Evolutionary conservation across 345 rosid genomes (phyloP).

Genomic region (Eucalyptus guilfoylei): DNA sequence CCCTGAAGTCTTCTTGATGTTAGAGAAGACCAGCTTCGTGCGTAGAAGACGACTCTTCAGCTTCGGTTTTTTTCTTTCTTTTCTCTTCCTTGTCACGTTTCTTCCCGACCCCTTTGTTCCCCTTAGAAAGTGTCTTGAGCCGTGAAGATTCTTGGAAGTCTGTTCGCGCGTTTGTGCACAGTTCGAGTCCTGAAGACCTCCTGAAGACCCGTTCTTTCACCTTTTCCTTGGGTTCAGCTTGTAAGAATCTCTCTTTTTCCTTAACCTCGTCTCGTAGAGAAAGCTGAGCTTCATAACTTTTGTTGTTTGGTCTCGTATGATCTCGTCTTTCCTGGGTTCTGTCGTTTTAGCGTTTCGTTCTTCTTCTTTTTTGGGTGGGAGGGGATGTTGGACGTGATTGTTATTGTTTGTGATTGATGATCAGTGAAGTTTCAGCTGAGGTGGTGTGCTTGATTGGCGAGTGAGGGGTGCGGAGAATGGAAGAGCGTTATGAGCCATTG

Average conservation of each 20-base stretch:
- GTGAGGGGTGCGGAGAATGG: conserved; percentile 12
- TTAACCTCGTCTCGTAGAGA: not conserved
- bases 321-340: not conserved
- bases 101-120: not conserved
- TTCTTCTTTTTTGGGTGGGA: not conserved
- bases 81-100: not conserved
- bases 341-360: not conserved
- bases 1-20: not conserved
- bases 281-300: not conserved
- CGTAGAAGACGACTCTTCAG: not conserved
- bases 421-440: not conserved
- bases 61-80: not conserved
- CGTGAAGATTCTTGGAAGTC: not conserved
- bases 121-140: not conserved
- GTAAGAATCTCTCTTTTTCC: not conserved
- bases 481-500: conserved; percentile 57
- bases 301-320: not conserved
- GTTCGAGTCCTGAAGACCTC: not conserved
- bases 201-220: not conserved
- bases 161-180: not conserved
- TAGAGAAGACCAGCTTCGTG: not conserved
- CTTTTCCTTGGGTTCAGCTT: not conserved
- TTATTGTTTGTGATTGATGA: not conserved
- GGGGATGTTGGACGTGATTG: not conserved
- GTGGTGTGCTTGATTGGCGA: not conserved